Conservation (phyloP, 176 grass and related monocot species). For the Aegilops speltoides region DNA sequence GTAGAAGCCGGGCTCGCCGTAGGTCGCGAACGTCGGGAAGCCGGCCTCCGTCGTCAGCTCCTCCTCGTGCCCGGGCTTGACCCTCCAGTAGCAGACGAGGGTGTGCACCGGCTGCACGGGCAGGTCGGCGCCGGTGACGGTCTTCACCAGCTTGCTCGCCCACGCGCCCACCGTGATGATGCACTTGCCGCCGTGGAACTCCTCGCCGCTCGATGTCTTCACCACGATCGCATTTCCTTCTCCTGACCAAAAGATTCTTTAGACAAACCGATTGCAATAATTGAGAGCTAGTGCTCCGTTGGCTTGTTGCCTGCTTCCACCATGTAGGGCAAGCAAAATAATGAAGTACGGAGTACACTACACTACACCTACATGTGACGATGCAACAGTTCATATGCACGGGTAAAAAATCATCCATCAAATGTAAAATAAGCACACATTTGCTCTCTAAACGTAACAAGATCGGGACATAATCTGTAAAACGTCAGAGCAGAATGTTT, state of each 20-base stretch:
- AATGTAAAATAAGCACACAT: too few relatives aligned
- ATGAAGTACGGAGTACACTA: too few relatives aligned
- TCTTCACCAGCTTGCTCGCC: constrained; percentile 48
- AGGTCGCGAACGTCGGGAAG: constrained; percentile 89
- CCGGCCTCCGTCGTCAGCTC: constrained; percentile 50
- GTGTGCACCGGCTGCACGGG: constrained; percentile 72
- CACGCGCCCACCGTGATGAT: constrained; percentile 67
- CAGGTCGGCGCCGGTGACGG: constrained; percentile 32
- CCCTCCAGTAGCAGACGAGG: constrained; percentile 82
- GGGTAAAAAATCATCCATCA: too few relatives aligned
- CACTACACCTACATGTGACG: too few relatives aligned
- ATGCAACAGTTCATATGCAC: too few relatives aligned
- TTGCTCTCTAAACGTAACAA: too few relatives aligned
- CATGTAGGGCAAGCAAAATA: too few relatives aligned
- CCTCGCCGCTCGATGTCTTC: constrained; percentile 25
- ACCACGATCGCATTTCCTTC: constrained; percentile 32
- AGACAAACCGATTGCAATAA: neutral
- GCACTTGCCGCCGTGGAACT: constrained; percentile 50
- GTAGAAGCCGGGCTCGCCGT: constrained; percentile 67
- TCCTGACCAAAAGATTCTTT: neutral
- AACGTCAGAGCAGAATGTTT: neutral
- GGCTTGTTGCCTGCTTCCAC: neutral
- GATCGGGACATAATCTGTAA: too few relatives aligned
- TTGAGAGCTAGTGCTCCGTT: neutral
- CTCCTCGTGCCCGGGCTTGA: constrained; percentile 32